These are phyloP conservation scores for Arthrocladium fulminans DNA, from an alignment of 2,329 filamentous ascomycete species.

Conservation along the genomic window DNA sequence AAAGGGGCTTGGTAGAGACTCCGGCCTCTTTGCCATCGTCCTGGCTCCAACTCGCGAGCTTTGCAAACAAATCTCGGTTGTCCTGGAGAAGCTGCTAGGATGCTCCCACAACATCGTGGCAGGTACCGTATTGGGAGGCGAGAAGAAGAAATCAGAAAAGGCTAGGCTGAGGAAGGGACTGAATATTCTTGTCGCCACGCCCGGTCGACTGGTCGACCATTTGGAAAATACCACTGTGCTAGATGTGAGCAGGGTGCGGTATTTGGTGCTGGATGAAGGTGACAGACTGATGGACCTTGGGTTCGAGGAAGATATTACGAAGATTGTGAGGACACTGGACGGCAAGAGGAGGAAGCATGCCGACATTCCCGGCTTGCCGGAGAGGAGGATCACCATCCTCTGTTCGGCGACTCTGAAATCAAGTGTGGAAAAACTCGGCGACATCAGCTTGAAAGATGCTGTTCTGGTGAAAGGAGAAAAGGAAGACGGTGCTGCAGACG, in stretches of 20 bases:
- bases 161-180: constrained; percentile 86
- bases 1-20: constrained; percentile 61
- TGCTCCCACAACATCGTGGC: constrained; percentile 91
- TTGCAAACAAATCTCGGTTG: constrained; percentile 83
- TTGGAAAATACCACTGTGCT: constrained; percentile 84
- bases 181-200: constrained; percentile 92
- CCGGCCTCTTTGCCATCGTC: constrained; percentile 88
- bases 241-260: constrained; percentile 79
- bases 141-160: constrained; percentile 76
- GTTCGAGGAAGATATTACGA: constrained; percentile 87
- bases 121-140: constrained; percentile 68
- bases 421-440: constrained; percentile 86
- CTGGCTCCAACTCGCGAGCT: constrained; percentile 87
- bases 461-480: constrained; percentile 69
- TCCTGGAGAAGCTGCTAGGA: constrained; percentile 75
- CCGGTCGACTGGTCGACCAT: constrained; percentile 83
- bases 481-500: constrained; percentile 45
- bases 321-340: constrained; percentile 72
- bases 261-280: constrained; percentile 91
- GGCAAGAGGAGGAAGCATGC: constrained; percentile 51
- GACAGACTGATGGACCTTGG: constrained; percentile 98
- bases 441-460: constrained; percentile 90
- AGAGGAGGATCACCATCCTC: constrained; percentile 72
- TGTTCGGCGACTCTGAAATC: constrained; percentile 98
- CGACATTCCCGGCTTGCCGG: constrained; percentile 57